Base-by-base conservation (phyloP, 805 yeast genomes). In the Scheffersomyces stipitis region DNA sequence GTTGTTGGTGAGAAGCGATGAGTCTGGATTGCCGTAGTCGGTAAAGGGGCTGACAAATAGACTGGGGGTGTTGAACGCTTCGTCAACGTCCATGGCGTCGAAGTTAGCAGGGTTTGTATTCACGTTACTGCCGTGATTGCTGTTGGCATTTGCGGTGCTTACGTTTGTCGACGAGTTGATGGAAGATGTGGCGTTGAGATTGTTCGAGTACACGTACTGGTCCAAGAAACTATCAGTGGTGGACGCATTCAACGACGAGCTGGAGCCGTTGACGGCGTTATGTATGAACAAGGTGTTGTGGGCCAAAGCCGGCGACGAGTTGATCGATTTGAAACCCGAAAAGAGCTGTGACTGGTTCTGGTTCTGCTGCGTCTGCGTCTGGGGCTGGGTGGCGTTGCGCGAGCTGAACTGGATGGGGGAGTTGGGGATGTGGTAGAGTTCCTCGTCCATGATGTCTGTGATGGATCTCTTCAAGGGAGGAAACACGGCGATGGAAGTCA, bases 391-490 rank as follows among this genome's bases (percentile, higher is more conserved):
- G 37, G 43, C 38, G 36, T 34, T 34, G 40, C 37, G 34, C 37
- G 30, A 30, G 37, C 30, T 40, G 14, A 41, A 23, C 30, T 40
- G 44, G 16, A 45, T 40, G 15, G 52, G 52, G 28, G 48, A 52
- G 31, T 51, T 54, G 8, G 70, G 69, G 17, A 56, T 44, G 31
- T 68, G 73, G 45, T 76, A 77, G 20, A 78, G 58, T 41, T 78
- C 84, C 37, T 79, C 83, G 43, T 78, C 83, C 71, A 77, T 69
- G 15, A 77, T 73, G 43, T 78, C 83, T 13, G 79, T 74, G 36
- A 76, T 54, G 15, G 82, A 66, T 47, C 79, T 72, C 53, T 75
- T 73, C 28, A 75, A 60, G 12, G 62, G 57, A 17, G 81, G 82
- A 40, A 73, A 66, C 15, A 64, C 57, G n/a, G 76, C 73, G 36